Evolutionary conservation across 768 basidiomycete species (phyloP), one percentile per base, ranked within the genome.

Genomic region (Amylocystis lapponica): DNA sequence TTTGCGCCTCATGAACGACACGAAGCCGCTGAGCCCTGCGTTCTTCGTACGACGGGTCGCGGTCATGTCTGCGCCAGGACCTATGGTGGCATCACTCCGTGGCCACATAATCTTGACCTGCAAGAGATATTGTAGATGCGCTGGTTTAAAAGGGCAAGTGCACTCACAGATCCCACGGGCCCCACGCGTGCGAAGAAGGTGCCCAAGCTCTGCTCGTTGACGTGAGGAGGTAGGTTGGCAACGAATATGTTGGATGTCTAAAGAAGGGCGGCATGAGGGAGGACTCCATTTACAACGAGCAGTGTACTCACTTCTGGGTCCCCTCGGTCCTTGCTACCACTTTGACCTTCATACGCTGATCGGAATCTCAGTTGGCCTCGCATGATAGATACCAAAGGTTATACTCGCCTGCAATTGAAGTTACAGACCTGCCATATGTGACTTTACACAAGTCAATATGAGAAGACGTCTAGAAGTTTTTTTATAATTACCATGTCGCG

Each of bases 71-170:
- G 79, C 76, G 2, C 83, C 88, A 36, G 84, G 81, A 23, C 84
- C 83, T 5, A 64, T 50, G 2, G 75, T 71, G 14, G 66, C 74
- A 57, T 94, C 91, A 10, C 81, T 77, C 30, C 95, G 81, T n/a
- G 94, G 95, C 93, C 93, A 98, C 94, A 98, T 97, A 51, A 98
- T 82, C 71, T 95, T 92, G 33, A 93, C 88, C 89, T 92, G 43
- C 2, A 46, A 20, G 13, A 45, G 16, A 16, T 25, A 12, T 23
- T 13, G 34, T 35, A 36, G 51, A 7, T n/a, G n/a, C 52, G 47
- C 23, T 11, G 38, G 29, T 10, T 19, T 32, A 19, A 27, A 32
- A 41, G 40, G 2, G 21, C 31, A 17, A n/a, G 27, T 14, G 3
- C 5, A 68, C 78, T 37, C 57, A 90, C 90, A 17, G 90, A 93